Evolutionary conservation across 306 rosid species (phyloP), one percentile per base, ranked within the genome.

Genomic region (Biancaea sappan): DNA sequence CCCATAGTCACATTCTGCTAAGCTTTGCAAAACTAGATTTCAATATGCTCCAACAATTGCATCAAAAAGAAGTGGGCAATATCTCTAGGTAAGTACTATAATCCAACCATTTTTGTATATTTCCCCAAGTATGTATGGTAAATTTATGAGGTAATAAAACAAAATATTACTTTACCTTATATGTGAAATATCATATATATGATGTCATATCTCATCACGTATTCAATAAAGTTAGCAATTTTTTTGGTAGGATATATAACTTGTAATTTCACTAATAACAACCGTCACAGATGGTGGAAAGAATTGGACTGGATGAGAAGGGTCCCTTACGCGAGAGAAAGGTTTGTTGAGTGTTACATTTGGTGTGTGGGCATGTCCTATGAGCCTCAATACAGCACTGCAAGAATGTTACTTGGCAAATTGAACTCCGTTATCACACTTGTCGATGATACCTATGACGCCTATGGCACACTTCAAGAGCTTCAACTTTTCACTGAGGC

Each of bases 261-360:
- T n/a, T n/a, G n/a, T n/a, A n/a, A n/a, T n/a, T n/a, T n/a, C n/a
- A n/a, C n/a, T n/a, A n/a, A n/a, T n/a, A n/a, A n/a, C n/a, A n/a
- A n/a, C n/a, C n/a, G 2, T 29, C 38, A 0, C 14, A 84, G 85
- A 76, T 84, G 83, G 85, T 78, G 83, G 81, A 74, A 74, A 4
- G 72, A 74, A 6, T 65, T 72, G 35, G 62, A 84, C 6, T 64
- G 70, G 2, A 8, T n/a, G 2, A 26, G 14, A 4, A 74, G 58
- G 15, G 43, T 81, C 0, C 74, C 85, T 3, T 78, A 62, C 8
- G 32, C 75, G 0, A 43, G 81, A 69, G 85, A 80, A 16, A 72
- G 88, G 41, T 8, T 84, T 4, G 71, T 70, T 5, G 83, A 84
- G 47, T 1, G 76, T 11, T 81, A 67, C 51, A 66, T 77, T 35